Percentiles rank a stretch among this genome's conserved stretches.
Conservation (phyloP, 2,329 filamentous ascomycete genomes). For the Aspergillus tamarii region DNA sequence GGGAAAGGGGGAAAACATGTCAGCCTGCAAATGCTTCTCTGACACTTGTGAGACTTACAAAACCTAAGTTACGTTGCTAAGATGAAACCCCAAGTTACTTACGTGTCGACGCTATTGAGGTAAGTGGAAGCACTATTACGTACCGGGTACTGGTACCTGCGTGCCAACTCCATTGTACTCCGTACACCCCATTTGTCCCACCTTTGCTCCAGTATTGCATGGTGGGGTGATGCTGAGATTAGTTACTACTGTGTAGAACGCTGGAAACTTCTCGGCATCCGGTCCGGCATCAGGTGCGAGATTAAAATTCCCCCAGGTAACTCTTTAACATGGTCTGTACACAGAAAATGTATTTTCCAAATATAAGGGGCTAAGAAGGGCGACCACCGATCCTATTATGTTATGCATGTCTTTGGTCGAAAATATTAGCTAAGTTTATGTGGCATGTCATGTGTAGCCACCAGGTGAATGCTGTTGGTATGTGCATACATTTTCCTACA, state of each 20-base stretch:
- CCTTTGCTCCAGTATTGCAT: slow-evolving; percentile 16
- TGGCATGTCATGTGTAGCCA: slow-evolving; percentile 3
- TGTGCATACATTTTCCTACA: not conserved
- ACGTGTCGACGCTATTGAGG: slow-evolving; percentile 2
- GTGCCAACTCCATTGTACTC: slow-evolving; percentile 19
- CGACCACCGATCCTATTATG: not conserved
- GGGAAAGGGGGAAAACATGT: not conserved
- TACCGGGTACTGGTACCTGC: slow-evolving; percentile 25
- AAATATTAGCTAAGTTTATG: not conserved
- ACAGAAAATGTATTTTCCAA: not conserved
- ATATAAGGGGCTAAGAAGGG: not conserved
- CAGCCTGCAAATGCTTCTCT: not conserved
- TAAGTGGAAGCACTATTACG: slow-evolving; percentile 9
- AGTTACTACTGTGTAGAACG: not conserved
- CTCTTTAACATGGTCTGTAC: not conserved
- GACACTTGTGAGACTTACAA: not conserved
- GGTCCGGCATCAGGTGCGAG: slow-evolving; percentile 17
- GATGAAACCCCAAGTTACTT: slow-evolving; percentile 11
- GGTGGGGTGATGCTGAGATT: slow-evolving; percentile 15
- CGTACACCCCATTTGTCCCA: slow-evolving; percentile 22
- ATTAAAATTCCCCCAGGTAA: not conserved
- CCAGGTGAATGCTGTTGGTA: slow-evolving; percentile 2
- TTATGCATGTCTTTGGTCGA: not conserved
- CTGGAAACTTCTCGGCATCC: slow-evolving; percentile 21
- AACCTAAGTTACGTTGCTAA: not conserved